Evolutionary conservation across 2,329 filamentous ascomycete genomes (phyloP).

Genomic region (Ceratocystis harringtonii): DNA sequence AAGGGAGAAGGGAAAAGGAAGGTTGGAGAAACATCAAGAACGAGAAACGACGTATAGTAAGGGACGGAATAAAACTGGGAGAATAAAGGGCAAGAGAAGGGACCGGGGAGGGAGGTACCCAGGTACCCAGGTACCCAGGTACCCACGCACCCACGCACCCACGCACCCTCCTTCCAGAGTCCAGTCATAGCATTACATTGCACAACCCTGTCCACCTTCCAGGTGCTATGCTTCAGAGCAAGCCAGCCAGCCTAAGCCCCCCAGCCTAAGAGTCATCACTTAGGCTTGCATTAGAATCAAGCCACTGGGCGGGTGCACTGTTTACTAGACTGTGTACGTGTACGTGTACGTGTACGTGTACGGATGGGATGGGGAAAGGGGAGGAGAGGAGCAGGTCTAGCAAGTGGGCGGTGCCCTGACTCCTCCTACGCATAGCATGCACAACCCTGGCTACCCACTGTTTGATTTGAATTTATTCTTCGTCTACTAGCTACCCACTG

Average conservation of each 20-base stretch:
- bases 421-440: too few species aligned
- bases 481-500: too few species aligned
- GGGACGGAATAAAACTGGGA: constrained; percentile 15
- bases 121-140: neutral
- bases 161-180: neutral
- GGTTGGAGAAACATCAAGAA: constrained; percentile 20
- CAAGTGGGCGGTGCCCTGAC: neutral
- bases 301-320: neutral
- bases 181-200: neutral
- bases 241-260: neutral
- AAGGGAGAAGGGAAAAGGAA: constrained; percentile 4
- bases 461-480: too few species aligned
- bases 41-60: constrained; percentile 18
- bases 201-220: neutral
- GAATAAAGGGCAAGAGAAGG: neutral
- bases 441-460: neutral
- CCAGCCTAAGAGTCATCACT: neutral
- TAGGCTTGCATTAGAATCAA: neutral
- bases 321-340: neutral
- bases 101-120: neutral
- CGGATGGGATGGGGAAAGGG: too few species aligned
- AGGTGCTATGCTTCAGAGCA: too few species aligned
- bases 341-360: too few species aligned
- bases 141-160: neutral
- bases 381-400: neutral